A percentile compares a stretch with the other conserved stretches of the same genome.
Evolutionary conservation across 2,329 filamentous ascomycete genomes (phyloP).

Genomic region (Aureobasidium sp.): DNA sequence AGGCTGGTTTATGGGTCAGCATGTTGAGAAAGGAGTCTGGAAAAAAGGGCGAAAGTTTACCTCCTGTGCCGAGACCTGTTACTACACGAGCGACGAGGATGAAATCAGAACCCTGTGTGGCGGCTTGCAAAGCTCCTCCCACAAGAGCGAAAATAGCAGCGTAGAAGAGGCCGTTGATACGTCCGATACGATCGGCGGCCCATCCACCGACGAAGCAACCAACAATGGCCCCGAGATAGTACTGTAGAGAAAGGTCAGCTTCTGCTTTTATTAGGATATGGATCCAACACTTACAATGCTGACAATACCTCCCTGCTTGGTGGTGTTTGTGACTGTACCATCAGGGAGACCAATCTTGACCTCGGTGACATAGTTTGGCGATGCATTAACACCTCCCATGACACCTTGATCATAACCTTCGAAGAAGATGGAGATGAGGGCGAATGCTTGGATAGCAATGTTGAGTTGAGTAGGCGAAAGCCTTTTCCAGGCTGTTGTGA

Average conservation of each 20-base stretch:
- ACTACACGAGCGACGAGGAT: too few species aligned
- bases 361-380: conserved; percentile 67
- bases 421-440: conserved; percentile 40
- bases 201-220: conserved; percentile 70
- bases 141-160: conserved; percentile 66
- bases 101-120: too few species aligned
- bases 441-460: conserved; percentile 40
- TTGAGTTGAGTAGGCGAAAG: conserved; percentile 49
- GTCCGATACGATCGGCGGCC: conserved; percentile 68
- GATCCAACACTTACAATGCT: conserved; percentile 37
- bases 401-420: conserved; percentile 60
- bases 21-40: too few species aligned
- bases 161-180: too few species aligned
- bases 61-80: too few species aligned
- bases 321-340: conserved; percentile 58
- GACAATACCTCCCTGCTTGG: conserved; percentile 70
- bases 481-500: conserved; percentile 47
- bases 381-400: conserved; percentile 72
- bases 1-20: too few species aligned
- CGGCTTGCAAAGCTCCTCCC: too few species aligned
- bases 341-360: conserved; percentile 71
- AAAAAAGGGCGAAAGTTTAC: too few species aligned
- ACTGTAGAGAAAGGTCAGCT: conserved; percentile 40
- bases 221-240: conserved; percentile 69
- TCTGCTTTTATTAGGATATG: too few species aligned